These are phyloP conservation scores for Amylostereum areolatum DNA, from an alignment of 1,284 basidiomycete species.

Conservation along the genomic window DNA sequence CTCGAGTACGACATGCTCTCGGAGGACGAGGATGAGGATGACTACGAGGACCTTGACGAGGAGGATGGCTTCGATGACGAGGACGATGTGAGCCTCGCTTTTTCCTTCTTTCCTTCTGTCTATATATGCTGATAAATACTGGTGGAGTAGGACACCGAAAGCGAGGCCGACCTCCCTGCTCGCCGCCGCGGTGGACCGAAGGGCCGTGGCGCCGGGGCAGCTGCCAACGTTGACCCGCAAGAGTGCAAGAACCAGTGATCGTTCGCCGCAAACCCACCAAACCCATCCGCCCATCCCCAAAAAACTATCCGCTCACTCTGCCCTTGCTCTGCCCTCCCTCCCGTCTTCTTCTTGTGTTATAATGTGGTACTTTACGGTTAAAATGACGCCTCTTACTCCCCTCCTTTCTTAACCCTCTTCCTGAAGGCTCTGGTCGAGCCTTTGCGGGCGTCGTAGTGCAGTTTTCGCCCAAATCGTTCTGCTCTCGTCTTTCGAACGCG, in stretches of 20 bases:
- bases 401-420: not conserved
- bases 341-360: slow-evolving; percentile 1
- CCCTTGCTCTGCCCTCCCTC: not conserved
- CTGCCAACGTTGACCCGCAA: slow-evolving; percentile 55
- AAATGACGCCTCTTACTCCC: not conserved
- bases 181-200: slow-evolving; percentile 53
- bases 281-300: slow-evolving; percentile 1
- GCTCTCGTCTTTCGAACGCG: too few species aligned
- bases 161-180: slow-evolving; percentile 51
- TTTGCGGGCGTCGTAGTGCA: not conserved
- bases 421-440: not conserved
- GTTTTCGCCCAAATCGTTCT: too few species aligned
- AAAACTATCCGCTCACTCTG: not conserved
- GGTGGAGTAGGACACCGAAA: slow-evolving; percentile 48
- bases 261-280: not conserved
- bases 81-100: slow-evolving; percentile 27
- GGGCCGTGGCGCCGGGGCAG: slow-evolving; percentile 36
- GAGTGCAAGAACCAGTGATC: slow-evolving; percentile 83
- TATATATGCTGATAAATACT: slow-evolving; percentile 6
- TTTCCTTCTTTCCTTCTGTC: slow-evolving; percentile 6
- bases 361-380: too few species aligned
- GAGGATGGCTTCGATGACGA: slow-evolving; percentile 49
- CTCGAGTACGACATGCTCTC: slow-evolving; percentile 82
- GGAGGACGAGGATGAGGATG: slow-evolving; percentile 65
- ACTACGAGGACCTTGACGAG: slow-evolving; percentile 54